phyloP scores from a whole-genome alignment of 176 grass and related monocot genomes.

The Aegilops speltoides region DNA sequence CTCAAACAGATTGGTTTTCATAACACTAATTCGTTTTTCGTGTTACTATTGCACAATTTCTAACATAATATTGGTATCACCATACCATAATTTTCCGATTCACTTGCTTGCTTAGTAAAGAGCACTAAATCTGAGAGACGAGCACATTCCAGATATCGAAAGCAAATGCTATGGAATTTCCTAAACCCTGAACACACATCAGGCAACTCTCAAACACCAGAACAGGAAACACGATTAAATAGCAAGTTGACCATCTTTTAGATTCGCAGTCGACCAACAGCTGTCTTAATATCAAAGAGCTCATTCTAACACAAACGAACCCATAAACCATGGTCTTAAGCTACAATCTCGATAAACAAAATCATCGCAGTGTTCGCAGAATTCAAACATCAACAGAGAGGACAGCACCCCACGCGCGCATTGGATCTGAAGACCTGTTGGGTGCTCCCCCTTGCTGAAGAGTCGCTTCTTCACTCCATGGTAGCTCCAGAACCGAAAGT shows the following conservation, averaged over 20 bases:
- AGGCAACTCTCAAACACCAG: neutral
- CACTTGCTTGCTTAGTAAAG: too few species aligned
- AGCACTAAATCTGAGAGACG: too few species aligned
- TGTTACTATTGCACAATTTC: too few species aligned
- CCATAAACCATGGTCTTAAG: slow-evolving; percentile 22
- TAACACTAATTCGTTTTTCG: too few species aligned
- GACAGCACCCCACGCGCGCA: neutral
- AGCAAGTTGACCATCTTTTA: neutral
- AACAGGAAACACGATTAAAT: neutral
- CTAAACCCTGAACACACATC: neutral
- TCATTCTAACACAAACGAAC: slow-evolving; percentile 31
- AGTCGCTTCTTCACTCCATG: slow-evolving; percentile 80
- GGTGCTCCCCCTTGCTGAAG: neutral
- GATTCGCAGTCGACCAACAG: neutral
- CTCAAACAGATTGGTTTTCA: too few species aligned
- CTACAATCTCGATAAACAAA: slow-evolving; percentile 42
- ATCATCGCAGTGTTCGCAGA: slow-evolving; percentile 31
- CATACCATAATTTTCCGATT: too few species aligned
- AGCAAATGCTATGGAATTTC: too few species aligned
- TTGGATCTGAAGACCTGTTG: neutral
- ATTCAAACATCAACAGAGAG: slow-evolving; percentile 36
- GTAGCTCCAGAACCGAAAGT: slow-evolving; percentile 48
- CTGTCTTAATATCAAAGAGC: neutral
- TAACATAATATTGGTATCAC: too few species aligned
- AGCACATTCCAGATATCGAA: too few species aligned